Conservation (phyloP, 2,329 filamentous ascomycete genomes). For the Elsinoe fawcettii region DNA sequence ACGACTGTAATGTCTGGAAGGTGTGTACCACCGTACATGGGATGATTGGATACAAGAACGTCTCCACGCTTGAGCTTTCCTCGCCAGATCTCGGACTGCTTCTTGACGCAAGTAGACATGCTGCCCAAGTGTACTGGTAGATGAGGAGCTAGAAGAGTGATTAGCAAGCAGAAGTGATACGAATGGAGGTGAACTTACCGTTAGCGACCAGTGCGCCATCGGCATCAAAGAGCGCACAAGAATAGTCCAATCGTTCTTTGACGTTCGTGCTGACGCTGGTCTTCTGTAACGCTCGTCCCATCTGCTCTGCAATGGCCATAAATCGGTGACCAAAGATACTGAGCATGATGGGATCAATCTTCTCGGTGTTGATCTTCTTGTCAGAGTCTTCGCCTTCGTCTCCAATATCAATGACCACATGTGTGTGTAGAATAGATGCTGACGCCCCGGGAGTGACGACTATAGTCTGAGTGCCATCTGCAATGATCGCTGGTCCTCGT, state of each 20-base stretch:
- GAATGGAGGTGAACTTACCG: conserved; percentile 24
- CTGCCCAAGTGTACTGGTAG: conserved; percentile 73
- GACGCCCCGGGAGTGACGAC: conserved; percentile 73
- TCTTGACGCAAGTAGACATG: conserved; percentile 76
- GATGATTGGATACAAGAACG: conserved; percentile 77
- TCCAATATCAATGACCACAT: conserved; percentile 79
- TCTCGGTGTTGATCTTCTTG: conserved; percentile 43
- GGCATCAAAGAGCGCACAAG: conserved; percentile 71
- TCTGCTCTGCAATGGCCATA: conserved; percentile 80
- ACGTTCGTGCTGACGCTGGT: conserved; percentile 74
- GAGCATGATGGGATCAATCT: conserved; percentile 68
- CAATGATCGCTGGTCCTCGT: conserved; percentile 74
- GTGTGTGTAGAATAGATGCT: conserved; percentile 72
- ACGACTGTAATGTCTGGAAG: conserved; percentile 75
- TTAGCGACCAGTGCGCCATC: conserved; percentile 71
- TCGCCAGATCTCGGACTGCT: conserved; percentile 72
- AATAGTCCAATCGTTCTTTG: conserved; percentile 76
- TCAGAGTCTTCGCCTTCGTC: conserved; percentile 43
- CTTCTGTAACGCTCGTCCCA: conserved; percentile 72
- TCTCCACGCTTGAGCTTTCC: conserved; percentile 71
- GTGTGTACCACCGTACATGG: conserved; percentile 76
- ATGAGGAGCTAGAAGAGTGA: conserved; percentile 50
- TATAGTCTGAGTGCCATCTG: conserved; percentile 84
- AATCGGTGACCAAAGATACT: conserved; percentile 75
- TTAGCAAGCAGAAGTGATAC: not conserved